Evolutionary conservation across 371 early-diverging fungal genomes (phyloP), one percentile per base, ranked within the genome.

Genomic region (Chytridiales sp.): DNA sequence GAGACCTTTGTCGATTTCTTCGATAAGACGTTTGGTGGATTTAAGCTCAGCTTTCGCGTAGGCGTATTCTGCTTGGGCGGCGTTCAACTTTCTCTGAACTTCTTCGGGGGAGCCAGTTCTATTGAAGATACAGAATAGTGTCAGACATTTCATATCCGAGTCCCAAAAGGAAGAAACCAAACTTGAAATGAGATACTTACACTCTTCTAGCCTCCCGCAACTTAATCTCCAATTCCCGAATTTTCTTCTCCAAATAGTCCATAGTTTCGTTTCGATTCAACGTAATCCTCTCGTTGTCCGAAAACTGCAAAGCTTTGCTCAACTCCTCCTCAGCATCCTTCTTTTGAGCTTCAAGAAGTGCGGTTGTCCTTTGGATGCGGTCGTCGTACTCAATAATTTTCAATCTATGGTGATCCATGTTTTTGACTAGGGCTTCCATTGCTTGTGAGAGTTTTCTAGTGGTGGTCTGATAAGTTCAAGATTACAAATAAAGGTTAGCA

Each of bases 71-170:
- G 31, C 36, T 31, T 44, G 15, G 47, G 78, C 69, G 38, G 80
- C 73, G 4, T 76, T 65, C 17, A 91, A 80, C 51, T 84, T 73
- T 5, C 76, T 77, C 55, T 87, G 83, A 26, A 94, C 70, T 35
- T 78, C 77, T 3, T 73, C 67, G 69, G 69, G 51, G 59, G 66
- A 0, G 85, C 88, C 56, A 11, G 53, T 48, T 21, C 64, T 64
- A 73, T 76, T 64, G 1, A 32, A 5, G n/a, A 43, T 2, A 55
- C 6, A 38, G 47, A 19, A 35, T 15, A 50, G 6, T 4, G 19
- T 21, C 4, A n/a, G 30, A 38, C 21, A 0, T n/a, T n/a, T n/a
- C n/a, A n/a, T n/a, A n/a, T n/a, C n/a, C n/a, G n/a, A n/a, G n/a
- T n/a, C n/a, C 15, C 3, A 36, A 36, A 46, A 1, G 15, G 6